Evolutionary conservation across 495 filamentous ascomycete genomes (phyloP), one percentile per base, ranked within the genome.

Genomic region (Astrothelium subdiscretum): DNA sequence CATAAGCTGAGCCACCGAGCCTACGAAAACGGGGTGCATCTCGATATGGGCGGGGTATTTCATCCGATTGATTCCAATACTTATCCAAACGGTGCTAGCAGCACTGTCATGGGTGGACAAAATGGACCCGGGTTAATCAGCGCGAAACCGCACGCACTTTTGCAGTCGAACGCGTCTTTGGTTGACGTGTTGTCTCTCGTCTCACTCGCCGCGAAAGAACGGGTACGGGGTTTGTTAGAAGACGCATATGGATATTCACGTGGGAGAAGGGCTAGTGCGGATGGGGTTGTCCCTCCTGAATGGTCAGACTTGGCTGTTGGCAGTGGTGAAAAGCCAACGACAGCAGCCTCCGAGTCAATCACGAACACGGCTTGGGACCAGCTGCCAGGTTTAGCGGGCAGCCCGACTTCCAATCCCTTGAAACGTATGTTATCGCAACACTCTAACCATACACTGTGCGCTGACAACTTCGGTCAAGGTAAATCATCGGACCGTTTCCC

Each of bases 131-230:
- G 68, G 27, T 70, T 85, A 3, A 78, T 84, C 1, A 68, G 79
- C 18, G 82, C 85, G 3, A 79, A 78, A 1, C 85, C 85, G 13
- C 76, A 81, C 62, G 80, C 84, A 1, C 77, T 88, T n/a, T 80
- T 91, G 24, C 83, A 84, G 18, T 75, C 81, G 29, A 86, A 87
- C 11, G 78, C 85, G 1, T 81, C 78, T 35, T 72, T 94, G 32
- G 84, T 85, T 15, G 89, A 95, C 58, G 84, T 95, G 57, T 67
- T 95, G 22, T 83, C 86, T 29, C 77, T 95, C 29, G 60, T 95
- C 32, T 91, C 88, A 10, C 79, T 94, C 32, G 85, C 87, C 6
- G 82, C 87, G 38, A 85, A 90, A 63, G 85, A 91, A 67, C 81
- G 87, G 26, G 42, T 95, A 29, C 76, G 86, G 43, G 79, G 81